Evolutionary conservation across 805 yeast species (phyloP), one percentile per base, ranked within the genome.

Genomic region (Ogataea naganishii): DNA sequence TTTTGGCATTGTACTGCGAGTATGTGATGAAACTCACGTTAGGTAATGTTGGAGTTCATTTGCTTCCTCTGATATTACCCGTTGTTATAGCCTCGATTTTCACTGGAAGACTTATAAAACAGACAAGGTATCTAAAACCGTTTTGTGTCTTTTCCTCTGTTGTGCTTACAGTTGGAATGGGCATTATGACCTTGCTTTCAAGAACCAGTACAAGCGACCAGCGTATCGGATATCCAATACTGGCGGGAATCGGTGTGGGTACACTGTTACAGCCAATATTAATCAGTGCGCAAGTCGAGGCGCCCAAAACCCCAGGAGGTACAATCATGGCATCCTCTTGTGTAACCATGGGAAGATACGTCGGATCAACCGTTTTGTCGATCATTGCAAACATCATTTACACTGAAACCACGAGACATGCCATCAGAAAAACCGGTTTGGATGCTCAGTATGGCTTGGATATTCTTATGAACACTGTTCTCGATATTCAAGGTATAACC

Each of bases 1-100:
- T 56, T 38, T 35, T 60, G 12, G 50, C 69, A 4, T 51, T 60
- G n/a, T 71, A 69, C 43, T 74, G 67, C 47, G 76, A 73, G 44
- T 64, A 63, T 17, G 53, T 71, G 7, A 53, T 49, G 26, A 62
- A 53, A 9, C 49, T 54, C 23, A 56, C 53, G 29, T 58, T 73
- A 4, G 51, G 66, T 50, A 47, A 50, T 15, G 56, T 74, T 3
- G 77, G 77, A 22, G 44, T 68, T 19, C 53, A 63, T 16, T 43
- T 64, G 23, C 45, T 71, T 18, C 72, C 76, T 1, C 27, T 52
- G 20, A 56, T 69, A 28, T 46, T 66, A 15, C 39, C 67, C 12
- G 56, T 62, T 19, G 64, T 20, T 8, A 24, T 6, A 10, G 6
- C 5, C 15, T 20, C 27, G 15, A 11, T 14, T 7, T 1, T 13